Conservation (phyloP, 331 rosid species). For the Malus hybrid region DNA sequence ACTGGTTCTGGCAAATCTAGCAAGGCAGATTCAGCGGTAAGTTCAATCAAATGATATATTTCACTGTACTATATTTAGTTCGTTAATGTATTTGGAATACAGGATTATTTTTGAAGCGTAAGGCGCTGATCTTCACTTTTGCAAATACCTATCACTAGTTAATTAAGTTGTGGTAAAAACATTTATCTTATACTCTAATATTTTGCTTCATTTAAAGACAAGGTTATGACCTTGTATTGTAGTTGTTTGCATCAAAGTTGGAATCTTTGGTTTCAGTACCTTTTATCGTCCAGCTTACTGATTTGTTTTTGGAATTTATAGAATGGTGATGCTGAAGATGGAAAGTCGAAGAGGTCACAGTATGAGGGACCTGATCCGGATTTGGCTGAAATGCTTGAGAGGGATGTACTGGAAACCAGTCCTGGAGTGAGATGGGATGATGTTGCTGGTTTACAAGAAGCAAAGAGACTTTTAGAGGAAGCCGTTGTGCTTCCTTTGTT, state of each 20-base stretch:
- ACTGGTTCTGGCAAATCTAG: conserved; percentile 43
- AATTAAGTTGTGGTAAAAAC: not conserved
- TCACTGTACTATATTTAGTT: not conserved
- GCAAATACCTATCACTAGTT: not conserved
- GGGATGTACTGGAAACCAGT: conserved; percentile 86
- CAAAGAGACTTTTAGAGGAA: conserved; percentile 93
- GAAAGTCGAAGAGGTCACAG: conserved; percentile 64
- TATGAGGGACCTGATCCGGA: conserved; percentile 99
- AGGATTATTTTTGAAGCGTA: not conserved
- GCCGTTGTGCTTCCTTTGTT: conserved; percentile 98
- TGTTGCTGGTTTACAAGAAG: conserved; percentile 87
- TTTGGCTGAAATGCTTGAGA: conserved; percentile 96
- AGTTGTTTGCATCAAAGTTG: not conserved
- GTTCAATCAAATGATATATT: not conserved
- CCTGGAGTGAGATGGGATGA: conserved; percentile 99
- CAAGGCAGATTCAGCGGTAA: conserved; percentile 41
- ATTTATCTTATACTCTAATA: not conserved
- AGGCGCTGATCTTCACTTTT: not conserved
- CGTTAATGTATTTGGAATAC: not conserved
- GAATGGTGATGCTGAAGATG: conserved; percentile 87
- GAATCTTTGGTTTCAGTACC: not conserved
- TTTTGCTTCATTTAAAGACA: not conserved
- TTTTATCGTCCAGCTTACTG: conserved; percentile 1
- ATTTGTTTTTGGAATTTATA: conserved; percentile 18
- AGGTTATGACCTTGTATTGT: not conserved